Base-by-base conservation (phyloP, 163 green algal species). In the Chloroidium sp. region DNA sequence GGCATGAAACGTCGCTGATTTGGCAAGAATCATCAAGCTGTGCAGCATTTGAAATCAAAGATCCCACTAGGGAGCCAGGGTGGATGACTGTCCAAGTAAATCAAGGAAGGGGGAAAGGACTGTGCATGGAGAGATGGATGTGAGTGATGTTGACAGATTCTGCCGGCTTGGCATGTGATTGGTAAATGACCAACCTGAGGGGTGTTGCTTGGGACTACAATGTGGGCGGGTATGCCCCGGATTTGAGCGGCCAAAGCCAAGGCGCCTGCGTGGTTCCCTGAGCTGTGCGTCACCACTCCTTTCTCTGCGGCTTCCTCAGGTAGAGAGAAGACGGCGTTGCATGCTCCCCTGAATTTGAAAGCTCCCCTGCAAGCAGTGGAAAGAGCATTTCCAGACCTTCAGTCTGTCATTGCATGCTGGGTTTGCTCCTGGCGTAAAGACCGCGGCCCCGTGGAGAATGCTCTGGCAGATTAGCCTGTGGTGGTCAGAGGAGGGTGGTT, bases 181-280 rank as follows among this genome's bases (percentile, higher is more conserved):
- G 64, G 64, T 10, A 72, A n/a, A 72, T 6, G 6, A 72, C 64
- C 12, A 10, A 72, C 76, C 14, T 87, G 74, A 8, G 92, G 91
- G 2, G 90, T 89, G 75, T 87, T 87, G 4, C 67, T 61, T 0
- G 92, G 92, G 72, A 95, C 85, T 2, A 97, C 90, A 4, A 97
- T 93, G 78, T 92, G 69, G 0, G 92, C 91, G 0, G 87, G 81
- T 13, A 95, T 88, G 62, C 90, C 89, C 0, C 88, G 80, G 82
- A 92, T 61, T 57, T 86, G 69, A 0, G 93, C 93, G 0, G 93
- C 93, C 2, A 92, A 80, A 0, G 91, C 93, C 2, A 96, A 75
- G 0, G 92, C 92, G 2, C 76, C 87, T 4, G 87, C 93, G 85
- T 97, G 93, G 86, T 97, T 97, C 69, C 93, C 93, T 64, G 83